Conservation (phyloP, 148 eudicot genomes). For the Agrostemma githago region DNA sequence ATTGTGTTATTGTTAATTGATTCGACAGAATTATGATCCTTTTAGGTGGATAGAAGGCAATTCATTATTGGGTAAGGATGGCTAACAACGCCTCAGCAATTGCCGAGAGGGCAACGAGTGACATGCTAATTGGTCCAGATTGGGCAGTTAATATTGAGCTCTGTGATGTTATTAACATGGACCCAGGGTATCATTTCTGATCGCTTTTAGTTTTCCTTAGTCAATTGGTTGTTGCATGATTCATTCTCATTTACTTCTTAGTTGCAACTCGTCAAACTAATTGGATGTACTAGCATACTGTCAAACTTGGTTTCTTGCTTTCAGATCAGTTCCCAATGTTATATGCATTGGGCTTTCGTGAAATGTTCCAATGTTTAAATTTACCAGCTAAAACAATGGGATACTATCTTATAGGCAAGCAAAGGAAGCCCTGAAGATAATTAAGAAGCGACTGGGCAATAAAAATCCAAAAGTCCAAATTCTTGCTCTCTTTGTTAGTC, state of each 20-base stretch:
- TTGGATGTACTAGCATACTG: too few species aligned
- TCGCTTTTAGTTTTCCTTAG: neutral
- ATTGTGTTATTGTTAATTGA: neutral
- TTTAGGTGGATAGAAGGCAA: too few species aligned
- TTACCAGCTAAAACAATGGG: too few species aligned
- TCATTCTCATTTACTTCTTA: too few species aligned
- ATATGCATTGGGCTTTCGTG: too few species aligned
- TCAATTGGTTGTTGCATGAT: too few species aligned
- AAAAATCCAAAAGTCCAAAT: conserved; percentile 72
- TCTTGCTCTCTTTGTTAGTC: conserved; percentile 77
- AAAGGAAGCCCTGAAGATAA: conserved; percentile 77
- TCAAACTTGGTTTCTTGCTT: too few species aligned
- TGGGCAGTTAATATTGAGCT: conserved; percentile 91
- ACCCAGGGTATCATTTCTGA: conserved; percentile 60
- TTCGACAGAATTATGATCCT: neutral
- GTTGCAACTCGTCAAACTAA: too few species aligned
- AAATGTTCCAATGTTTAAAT: too few species aligned
- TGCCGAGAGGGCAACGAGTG: conserved; percentile 97
- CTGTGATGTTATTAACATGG: conserved; percentile 77
- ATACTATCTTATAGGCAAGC: conserved; percentile 45
- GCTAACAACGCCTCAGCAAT: conserved; percentile 62
- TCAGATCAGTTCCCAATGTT: too few species aligned
- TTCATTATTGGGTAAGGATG: conserved; percentile 28
- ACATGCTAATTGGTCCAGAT: conserved; percentile 76
- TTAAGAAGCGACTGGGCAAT: conserved; percentile 72